Evolutionary conservation across 2,329 filamentous ascomycete species (phyloP).

Genomic region (Lecanoromycetidae sp.): DNA sequence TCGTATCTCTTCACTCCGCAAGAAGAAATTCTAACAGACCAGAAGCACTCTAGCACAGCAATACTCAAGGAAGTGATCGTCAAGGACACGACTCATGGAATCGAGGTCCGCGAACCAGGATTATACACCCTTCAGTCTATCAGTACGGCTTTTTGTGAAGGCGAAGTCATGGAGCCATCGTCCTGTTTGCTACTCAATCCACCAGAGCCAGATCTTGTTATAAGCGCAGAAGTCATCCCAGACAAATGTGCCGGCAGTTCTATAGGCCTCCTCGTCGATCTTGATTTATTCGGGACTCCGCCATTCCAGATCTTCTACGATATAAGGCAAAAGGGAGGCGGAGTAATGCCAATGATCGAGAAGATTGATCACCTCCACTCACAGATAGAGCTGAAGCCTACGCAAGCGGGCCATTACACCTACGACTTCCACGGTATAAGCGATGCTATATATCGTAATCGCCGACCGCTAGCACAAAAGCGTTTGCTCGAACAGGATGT

Average conservation of each 20-base stretch:
- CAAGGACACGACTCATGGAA: conserved; percentile 50
- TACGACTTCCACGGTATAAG: conserved; percentile 74
- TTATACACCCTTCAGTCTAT: conserved; percentile 77
- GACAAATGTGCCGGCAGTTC: conserved; percentile 94
- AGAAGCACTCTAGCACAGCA: conserved; percentile 53
- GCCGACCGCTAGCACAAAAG: conserved; percentile 48
- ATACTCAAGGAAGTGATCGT: conserved; percentile 47
- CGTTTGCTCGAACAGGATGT: conserved; percentile 70
- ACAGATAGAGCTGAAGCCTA: conserved; percentile 73
- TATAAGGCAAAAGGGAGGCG: conserved; percentile 50
- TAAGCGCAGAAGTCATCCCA: conserved; percentile 69
- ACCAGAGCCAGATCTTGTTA: conserved; percentile 64
- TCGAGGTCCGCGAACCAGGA: conserved; percentile 62
- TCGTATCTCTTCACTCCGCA: conserved; percentile 74
- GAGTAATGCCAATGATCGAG: conserved; percentile 43
- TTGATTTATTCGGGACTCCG: conserved; percentile 84
- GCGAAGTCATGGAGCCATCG: conserved; percentile 83
- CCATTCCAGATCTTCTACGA: conserved; percentile 78
- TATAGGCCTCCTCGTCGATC: conserved; percentile 74
- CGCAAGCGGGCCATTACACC: conserved; percentile 68
- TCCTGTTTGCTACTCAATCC: conserved; percentile 90
- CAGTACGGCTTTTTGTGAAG: conserved; percentile 66
- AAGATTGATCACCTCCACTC: conserved; percentile 60
- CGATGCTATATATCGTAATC: conserved; percentile 65
- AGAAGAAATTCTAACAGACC: conserved; percentile 54